phyloP scores from a whole-genome alignment of 2,329 filamentous ascomycete genomes.

The Fusarium sp. region DNA sequence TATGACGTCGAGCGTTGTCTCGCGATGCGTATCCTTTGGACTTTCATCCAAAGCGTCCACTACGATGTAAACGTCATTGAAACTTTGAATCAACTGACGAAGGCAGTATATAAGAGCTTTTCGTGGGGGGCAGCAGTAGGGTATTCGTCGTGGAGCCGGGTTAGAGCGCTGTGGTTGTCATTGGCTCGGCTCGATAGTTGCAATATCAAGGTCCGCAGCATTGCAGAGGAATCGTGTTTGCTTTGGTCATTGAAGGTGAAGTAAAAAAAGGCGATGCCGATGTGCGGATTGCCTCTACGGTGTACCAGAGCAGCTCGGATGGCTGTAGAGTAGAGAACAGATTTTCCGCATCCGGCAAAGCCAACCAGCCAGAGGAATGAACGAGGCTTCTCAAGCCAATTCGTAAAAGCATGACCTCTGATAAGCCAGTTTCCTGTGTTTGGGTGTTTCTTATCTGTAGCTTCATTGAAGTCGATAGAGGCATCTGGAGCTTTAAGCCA shows the following conservation, averaged over 20 bases:
- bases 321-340: too few relatives aligned
- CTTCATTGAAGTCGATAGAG: too few relatives aligned
- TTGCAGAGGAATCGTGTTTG: slow-evolving; percentile 52
- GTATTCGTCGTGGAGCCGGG: slow-evolving; percentile 36
- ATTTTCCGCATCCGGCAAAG: too few relatives aligned
- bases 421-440: too few relatives aligned
- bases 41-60: slow-evolving; percentile 59
- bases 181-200: slow-evolving; percentile 53
- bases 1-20: slow-evolving; percentile 48
- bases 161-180: slow-evolving; percentile 33
- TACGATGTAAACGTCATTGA: slow-evolving; percentile 54
- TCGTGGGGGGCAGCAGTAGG: slow-evolving; percentile 31
- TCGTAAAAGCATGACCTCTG: too few relatives aligned
- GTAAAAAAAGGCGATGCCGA: slow-evolving; percentile 57
- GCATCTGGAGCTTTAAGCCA: too few relatives aligned
- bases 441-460: too few relatives aligned
- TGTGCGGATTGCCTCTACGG: slow-evolving; percentile 36
- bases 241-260: slow-evolving; percentile 56
- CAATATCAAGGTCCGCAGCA: slow-evolving; percentile 54
- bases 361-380: too few relatives aligned
- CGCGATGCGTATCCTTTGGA: slow-evolving; percentile 43
- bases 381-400: too few relatives aligned
- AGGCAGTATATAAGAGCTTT: slow-evolving; percentile 44
- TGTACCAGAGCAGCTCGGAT: slow-evolving; percentile 19
- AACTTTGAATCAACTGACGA: slow-evolving; percentile 43